A percentile compares a stretch with the other conserved stretches of the same genome.
Conservation (phyloP, 176 grass and related monocot genomes). For the Calamus simplicifolius region DNA sequence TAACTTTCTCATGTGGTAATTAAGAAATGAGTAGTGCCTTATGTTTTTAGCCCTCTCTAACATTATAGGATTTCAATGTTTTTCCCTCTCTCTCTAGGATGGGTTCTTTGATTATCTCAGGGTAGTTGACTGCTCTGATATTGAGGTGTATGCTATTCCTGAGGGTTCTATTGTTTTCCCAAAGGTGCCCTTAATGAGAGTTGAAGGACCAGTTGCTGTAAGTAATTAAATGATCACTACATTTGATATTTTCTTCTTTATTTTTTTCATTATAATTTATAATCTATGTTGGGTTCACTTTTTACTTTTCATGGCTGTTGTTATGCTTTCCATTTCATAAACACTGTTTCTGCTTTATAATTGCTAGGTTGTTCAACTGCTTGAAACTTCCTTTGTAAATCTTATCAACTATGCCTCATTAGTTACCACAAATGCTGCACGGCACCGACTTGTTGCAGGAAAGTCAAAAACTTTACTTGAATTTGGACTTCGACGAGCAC, state of each 20-base stretch:
- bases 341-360: neutral
- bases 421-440: constrained; percentile 92
- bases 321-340: neutral
- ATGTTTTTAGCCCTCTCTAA: too few species aligned
- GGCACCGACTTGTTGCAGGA: constrained; percentile 77
- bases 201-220: constrained; percentile 40
- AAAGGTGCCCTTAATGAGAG: constrained; percentile 47
- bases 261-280: neutral
- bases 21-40: too few species aligned
- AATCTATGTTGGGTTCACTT: neutral
- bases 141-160: constrained; percentile 37
- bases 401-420: constrained; percentile 95
- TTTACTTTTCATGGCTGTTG: neutral
- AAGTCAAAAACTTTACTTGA: constrained; percentile 86
- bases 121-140: constrained; percentile 37
- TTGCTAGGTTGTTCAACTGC: constrained; percentile 70
- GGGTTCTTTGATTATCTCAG: constrained; percentile 45
- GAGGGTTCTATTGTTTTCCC: constrained; percentile 50
- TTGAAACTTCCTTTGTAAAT: constrained; percentile 90
- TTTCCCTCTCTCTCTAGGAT: constrained; percentile 20
- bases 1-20: too few species aligned
- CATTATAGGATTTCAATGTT: neutral
- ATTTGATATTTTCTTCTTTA: constrained; percentile 1
- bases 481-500: constrained; percentile 91
- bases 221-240: neutral